Percentiles rank a stretch among this genome's conserved stretches.
Conservation (phyloP, 306 rosid genomes). For the Aeschynomene evenia region DNA sequence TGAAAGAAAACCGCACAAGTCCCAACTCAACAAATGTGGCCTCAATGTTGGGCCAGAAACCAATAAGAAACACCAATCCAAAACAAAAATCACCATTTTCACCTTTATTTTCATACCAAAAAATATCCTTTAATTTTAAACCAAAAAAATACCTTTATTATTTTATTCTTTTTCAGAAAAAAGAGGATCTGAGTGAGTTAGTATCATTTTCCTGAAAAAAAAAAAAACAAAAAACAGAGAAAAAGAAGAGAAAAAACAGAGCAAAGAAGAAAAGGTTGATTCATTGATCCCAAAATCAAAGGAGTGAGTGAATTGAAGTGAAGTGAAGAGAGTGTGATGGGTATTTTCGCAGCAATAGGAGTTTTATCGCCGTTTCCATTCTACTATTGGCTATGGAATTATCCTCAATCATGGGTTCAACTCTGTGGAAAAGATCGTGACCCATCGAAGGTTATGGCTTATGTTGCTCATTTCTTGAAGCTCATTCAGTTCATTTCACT, state of each 20-base stretch:
- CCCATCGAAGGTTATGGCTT: constrained; percentile 74
- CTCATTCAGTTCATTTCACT: constrained; percentile 68
- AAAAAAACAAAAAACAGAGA: neutral
- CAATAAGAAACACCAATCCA: neutral
- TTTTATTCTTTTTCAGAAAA: neutral
- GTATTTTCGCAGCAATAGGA: constrained; percentile 51
- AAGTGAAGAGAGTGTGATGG: constrained; percentile 30
- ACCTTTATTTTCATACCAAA: neutral
- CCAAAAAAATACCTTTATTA: too few relatives aligned
- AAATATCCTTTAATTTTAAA: too few relatives aligned
- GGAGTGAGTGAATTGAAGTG: too few relatives aligned
- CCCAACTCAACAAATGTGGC: neutral
- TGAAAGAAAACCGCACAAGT: neutral
- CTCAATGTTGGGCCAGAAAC: neutral
- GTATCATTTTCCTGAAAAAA: neutral
- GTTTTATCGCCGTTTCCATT: constrained; percentile 69
- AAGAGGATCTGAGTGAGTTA: neutral
- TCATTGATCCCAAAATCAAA: neutral
- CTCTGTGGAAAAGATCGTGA: constrained; percentile 72
- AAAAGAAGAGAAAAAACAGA: neutral
- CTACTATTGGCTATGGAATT: constrained; percentile 66
- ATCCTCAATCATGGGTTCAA: constrained; percentile 74
- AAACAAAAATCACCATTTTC: neutral
- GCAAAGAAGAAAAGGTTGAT: neutral
- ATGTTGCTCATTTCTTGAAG: constrained; percentile 61